These are phyloP conservation scores for Raphanus sativus DNA, from an alignment of 345 rosid species.

Conservation along the genomic window DNA sequence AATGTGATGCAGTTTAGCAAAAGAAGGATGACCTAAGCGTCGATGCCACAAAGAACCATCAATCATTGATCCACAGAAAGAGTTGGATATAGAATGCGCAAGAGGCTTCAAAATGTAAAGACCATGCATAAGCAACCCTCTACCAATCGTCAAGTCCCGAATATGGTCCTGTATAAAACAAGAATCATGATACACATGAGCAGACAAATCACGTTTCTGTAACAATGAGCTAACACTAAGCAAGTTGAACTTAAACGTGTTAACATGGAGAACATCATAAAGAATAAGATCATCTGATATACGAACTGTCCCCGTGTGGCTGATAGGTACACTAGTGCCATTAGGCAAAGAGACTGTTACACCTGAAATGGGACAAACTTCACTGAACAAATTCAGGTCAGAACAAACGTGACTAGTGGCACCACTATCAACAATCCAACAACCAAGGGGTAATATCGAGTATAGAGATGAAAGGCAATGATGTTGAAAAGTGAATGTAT, in stretches of 20 bases:
- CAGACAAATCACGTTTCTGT: background rate
- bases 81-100: too few relatives aligned
- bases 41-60: background rate
- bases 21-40: background rate
- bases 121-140: background rate
- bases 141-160: background rate
- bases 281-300: background rate
- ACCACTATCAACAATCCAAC: background rate
- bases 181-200: background rate
- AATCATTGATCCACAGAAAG: background rate
- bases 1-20: background rate
- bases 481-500: too few relatives aligned
- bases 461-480: background rate
- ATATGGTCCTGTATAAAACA: background rate
- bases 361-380: background rate
- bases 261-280: background rate
- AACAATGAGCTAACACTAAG: background rate
- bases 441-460: background rate
- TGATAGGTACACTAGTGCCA: background rate
- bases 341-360: background rate
- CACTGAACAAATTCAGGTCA: background rate
- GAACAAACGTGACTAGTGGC: background rate
- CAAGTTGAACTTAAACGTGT: background rate
- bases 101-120: background rate
- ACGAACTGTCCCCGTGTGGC: background rate